phyloP scores from a whole-genome alignment of 2,329 filamentous ascomycete species.

The Westerdykella ornata region DNA sequence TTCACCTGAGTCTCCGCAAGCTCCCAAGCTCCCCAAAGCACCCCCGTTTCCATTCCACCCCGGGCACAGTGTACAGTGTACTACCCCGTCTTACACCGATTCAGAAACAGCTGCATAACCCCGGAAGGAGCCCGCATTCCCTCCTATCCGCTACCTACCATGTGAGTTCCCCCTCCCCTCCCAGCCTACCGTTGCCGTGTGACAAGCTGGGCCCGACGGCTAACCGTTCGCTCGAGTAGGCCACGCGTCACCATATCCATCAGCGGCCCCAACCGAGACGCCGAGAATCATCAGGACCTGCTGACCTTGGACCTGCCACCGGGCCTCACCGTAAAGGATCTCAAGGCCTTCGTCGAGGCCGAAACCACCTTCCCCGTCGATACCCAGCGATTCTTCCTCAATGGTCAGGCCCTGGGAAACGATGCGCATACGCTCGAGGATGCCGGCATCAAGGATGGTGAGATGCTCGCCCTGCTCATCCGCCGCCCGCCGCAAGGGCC shows the following conservation, averaged over 20 bases:
- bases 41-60: conserved; percentile 10
- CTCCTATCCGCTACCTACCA: conserved; percentile 16
- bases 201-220: conserved; percentile 22
- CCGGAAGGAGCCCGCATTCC: conserved; percentile 26
- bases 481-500: conserved; percentile 22
- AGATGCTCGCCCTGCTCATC: conserved; percentile 87
- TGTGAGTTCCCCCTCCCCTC: conserved; percentile 34
- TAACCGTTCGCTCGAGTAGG: conserved; percentile 48
- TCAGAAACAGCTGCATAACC: conserved; percentile 30
- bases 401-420: conserved; percentile 72
- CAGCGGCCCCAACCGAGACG: conserved; percentile 61
- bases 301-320: conserved; percentile 74
- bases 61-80: conserved; percentile 30
- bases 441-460: conserved; percentile 74
- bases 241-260: conserved; percentile 77
- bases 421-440: conserved; percentile 75
- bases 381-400: conserved; percentile 82
- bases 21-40: background rate
- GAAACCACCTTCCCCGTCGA: conserved; percentile 67
- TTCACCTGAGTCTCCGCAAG: conserved; percentile 13
- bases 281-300: conserved; percentile 59
- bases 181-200: conserved; percentile 30
- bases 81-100: conserved; percentile 29
- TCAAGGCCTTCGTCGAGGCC: conserved; percentile 82
- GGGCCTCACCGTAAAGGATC: conserved; percentile 73